phyloP scores from a whole-genome alignment of 768 basidiomycete genomes.

The Hygrocybe coccinea region DNA sequence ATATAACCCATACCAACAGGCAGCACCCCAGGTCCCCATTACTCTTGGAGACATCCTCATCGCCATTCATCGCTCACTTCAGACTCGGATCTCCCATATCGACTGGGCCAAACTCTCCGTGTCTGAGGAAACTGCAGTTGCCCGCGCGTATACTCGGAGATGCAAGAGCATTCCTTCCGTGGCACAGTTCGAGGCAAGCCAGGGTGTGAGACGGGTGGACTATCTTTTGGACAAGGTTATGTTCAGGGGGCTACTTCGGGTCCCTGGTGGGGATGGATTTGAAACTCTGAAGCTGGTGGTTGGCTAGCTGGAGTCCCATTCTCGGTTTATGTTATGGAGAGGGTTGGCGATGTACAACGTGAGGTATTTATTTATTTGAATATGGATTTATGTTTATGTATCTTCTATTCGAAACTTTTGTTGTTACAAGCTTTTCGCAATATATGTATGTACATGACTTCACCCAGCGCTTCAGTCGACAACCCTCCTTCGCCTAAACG shows the following conservation, averaged over 20 bases:
- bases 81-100: slow-evolving; percentile 37
- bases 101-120: slow-evolving; percentile 35
- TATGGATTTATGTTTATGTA: too few species aligned
- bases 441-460: too few species aligned
- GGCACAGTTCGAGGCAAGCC: slow-evolving; percentile 36
- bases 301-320: slow-evolving; percentile 1
- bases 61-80: slow-evolving; percentile 46
- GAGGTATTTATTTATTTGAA: not conserved
- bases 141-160: slow-evolving; percentile 36
- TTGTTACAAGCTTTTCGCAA: too few species aligned
- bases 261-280: slow-evolving; percentile 30
- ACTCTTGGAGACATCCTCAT: slow-evolving; percentile 55
- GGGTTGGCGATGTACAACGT: too few species aligned
- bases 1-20: slow-evolving; percentile 24
- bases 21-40: slow-evolving; percentile 37
- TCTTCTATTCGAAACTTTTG: too few species aligned
- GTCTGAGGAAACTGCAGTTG: slow-evolving; percentile 28
- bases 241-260: slow-evolving; percentile 47
- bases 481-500: too few species aligned
- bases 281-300: slow-evolving; percentile 34
- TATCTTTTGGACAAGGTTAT: slow-evolving; percentile 44
- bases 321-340: not conserved
- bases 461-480: too few species aligned
- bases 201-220: slow-evolving; percentile 59
- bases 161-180: slow-evolving; percentile 29